These are phyloP conservation scores for Lomentospora prolificans DNA, from an alignment of 2,329 filamentous ascomycete genomes.

Conservation along the genomic window DNA sequence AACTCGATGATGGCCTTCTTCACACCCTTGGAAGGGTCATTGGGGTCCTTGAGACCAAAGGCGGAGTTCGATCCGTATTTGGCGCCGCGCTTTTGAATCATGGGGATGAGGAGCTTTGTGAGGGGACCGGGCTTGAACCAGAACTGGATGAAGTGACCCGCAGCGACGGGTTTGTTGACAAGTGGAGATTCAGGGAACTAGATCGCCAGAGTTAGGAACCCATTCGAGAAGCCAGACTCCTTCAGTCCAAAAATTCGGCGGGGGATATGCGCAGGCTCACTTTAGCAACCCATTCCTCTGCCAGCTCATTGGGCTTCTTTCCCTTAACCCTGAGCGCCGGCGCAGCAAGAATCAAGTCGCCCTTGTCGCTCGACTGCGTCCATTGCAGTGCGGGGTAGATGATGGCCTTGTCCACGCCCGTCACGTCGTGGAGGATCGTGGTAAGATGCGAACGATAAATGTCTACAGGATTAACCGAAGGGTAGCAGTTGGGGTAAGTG, in stretches of 20 bases:
- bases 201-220: background rate
- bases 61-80: conserved; percentile 54
- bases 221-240: no score
- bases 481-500: conserved; percentile 48
- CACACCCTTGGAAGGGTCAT: conserved; percentile 47
- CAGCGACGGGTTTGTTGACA: conserved; percentile 57
- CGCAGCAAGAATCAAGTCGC: conserved; percentile 68
- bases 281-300: conserved; percentile 51
- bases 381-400: conserved; percentile 70
- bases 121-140: conserved; percentile 67
- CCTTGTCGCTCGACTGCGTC: conserved; percentile 72
- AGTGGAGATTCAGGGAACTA: conserved; percentile 68
- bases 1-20: conserved; percentile 72
- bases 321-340: conserved; percentile 73
- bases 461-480: conserved; percentile 65
- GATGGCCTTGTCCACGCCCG: conserved; percentile 58
- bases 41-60: conserved; percentile 50
- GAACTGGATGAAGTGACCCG: conserved; percentile 65
- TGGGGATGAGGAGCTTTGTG: conserved; percentile 55
- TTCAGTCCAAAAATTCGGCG: no score
- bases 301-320: conserved; percentile 53
- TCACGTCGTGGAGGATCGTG: conserved; percentile 55
- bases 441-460: conserved; percentile 72
- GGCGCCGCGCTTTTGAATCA: conserved; percentile 51
- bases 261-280: conserved; percentile 23